Base-by-base conservation (phyloP, 306 rosid genomes). In the Trifolium subterraneum region DNA sequence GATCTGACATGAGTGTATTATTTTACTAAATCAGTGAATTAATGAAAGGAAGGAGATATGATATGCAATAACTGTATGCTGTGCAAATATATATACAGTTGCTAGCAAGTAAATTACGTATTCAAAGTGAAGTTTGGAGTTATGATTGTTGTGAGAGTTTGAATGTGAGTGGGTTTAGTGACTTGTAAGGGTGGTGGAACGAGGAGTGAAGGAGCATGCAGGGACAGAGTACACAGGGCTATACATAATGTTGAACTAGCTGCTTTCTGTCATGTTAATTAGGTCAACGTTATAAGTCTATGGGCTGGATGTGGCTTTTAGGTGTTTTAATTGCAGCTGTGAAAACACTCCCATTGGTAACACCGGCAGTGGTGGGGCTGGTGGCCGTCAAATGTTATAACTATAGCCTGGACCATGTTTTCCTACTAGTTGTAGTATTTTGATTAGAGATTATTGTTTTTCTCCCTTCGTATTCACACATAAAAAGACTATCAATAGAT, bases 281-380 rank as follows among this genome's bases (percentile, higher is more conserved):
- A n/a, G 77, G 77, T 75, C 81, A 75, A 71, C 65, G 29, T 75
- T 69, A 11, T 45, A 22, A 22, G 47, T 54, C 27, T 54, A 20
- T 20, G 31, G 14, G 13, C 11, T 54, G 31, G 20, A 54, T 20
- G 60, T 5, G 60, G 60, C 29, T 9, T 52, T 52, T 48, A 16
- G 10, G 3, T 48, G 10, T 48, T 15, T 48, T 15, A n/a, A 48
- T 48, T 52, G 29, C 60, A 52, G 15, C 42, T 0, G 31, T 15
- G 6, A 60, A 29, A 7, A 36, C 39, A 60, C 19, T 15, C 8
- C 13, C 20, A 29, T 31, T 60, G 66, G 42, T 29, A 29, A 60
- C 66, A 60, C 8, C n/a, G 42, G 31, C 13, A 23, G 66, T 60
- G 31, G 61, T 54, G 61, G 31, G 61, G 6, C 22, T 16, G 5